Evolutionary conservation across 192 early-diverging fungal genomes (phyloP), one percentile per base, ranked within the genome.

Genomic region (Coemansia reversa): DNA sequence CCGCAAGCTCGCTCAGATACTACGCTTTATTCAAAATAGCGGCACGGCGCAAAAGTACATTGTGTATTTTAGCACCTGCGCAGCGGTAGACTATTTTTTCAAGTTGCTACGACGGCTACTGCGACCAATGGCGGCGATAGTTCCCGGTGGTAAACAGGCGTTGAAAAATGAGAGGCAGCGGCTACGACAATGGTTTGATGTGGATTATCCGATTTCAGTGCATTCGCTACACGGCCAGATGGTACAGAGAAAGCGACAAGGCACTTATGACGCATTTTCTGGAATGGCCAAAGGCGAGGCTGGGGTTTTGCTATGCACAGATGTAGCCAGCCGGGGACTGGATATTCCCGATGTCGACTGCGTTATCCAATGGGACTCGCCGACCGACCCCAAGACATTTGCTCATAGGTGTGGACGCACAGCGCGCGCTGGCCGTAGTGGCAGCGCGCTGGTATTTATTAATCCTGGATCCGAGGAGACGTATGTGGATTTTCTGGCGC

Each of bases 271-370:
- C 27, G 80, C 86, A 20, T 98, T 93, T 57, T 82, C 87, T 0
- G 58, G 75, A 19, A 70, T 91, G 12, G 84, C 92, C 24, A 33
- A 85, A 12, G 85, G 86, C 30, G 84, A 86, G 20, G 76, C 86
- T 5, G 90, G 88, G n/a, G 64, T 97, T 18, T 73, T 99, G 60
- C 65, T 99, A 9, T 95, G 93, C 71, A 99, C 95, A 6, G 97
- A 99, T 83, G 90, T 99, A 32, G 94, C 97, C 4, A 91, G 94
- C 4, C 87, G 97, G 23, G 97, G 97, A 12, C 67, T 99, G 49
- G 97, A 99, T 76, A 89, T 98, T 60, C 95, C 95, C 0, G 93
- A 96, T 75, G 92, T 99, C 0, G 97, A 98, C 59, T 91, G 84
- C 65, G 94, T 99, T 2, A 83, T 98, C 30, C 97, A 99, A 72